Conservation (phyloP, 805 yeast species). For the Barnettozyma siamensis region DNA sequence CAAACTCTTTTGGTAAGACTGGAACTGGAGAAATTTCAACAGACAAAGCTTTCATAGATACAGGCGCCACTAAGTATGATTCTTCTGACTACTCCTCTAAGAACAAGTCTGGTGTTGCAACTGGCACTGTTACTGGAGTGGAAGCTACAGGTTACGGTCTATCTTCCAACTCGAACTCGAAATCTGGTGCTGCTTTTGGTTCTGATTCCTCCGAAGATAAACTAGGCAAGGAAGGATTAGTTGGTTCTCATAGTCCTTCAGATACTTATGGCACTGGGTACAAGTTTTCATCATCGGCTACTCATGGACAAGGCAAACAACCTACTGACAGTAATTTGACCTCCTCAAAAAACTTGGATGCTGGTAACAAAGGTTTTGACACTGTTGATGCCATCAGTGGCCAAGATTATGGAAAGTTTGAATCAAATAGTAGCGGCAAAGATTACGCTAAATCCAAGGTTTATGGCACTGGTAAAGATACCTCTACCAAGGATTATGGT, state of each 20-base stretch:
- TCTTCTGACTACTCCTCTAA: background rate
- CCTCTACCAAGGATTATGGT: no score
- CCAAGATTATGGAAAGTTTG: background rate
- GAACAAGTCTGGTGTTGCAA: background rate
- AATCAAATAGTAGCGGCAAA: no score
- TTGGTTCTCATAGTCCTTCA: no score
- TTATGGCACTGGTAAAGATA: no score
- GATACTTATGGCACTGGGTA: no score
- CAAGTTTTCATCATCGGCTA: no score
- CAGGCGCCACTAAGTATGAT: background rate
- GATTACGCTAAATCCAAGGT: no score
- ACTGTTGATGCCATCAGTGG: background rate
- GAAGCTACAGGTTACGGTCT: background rate
- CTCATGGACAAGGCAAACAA: background rate
- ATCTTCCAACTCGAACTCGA: no score
- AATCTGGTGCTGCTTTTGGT: background rate
- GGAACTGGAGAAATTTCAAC: background rate
- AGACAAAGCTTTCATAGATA: background rate
- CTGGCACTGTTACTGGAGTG: background rate
- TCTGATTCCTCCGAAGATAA: background rate
- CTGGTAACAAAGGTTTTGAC: background rate
- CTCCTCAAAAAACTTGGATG: background rate
- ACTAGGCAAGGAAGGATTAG: no score
- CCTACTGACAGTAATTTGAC: background rate
- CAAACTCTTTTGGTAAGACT: background rate